Percentiles rank a stretch among this genome's conserved stretches.
These are phyloP conservation scores for Bruguiera parviflora DNA, from an alignment of 345 rosid species.

Conservation along the genomic window DNA sequence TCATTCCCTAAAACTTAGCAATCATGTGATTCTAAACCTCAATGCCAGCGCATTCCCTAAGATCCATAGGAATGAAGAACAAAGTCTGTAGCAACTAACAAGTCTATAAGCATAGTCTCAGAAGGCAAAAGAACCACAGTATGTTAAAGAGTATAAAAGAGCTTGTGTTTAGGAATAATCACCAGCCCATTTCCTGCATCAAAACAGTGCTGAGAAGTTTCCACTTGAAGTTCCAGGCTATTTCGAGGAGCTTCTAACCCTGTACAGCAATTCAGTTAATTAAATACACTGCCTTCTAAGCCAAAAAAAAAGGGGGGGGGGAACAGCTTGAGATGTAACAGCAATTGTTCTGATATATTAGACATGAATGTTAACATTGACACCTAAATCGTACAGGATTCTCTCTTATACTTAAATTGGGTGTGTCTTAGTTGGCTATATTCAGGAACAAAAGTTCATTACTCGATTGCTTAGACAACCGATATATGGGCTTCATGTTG, in stretches of 20 bases:
- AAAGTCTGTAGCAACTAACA: neutral
- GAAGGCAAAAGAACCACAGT: neutral
- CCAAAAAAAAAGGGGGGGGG: neutral
- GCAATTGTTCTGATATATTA: too few relatives aligned
- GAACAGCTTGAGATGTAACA: neutral
- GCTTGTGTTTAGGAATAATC: constrained; percentile 4
- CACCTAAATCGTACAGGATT: neutral
- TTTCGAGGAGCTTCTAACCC: constrained; percentile 81
- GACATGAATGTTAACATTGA: too few relatives aligned
- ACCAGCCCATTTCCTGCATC: constrained; percentile 44
- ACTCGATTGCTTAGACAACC: neutral
- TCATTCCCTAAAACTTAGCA: neutral
- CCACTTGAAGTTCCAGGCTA: constrained; percentile 74
- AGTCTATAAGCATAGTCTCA: neutral
- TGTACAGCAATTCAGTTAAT: constrained; percentile 22
- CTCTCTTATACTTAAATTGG: neutral
- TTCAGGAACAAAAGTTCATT: neutral
- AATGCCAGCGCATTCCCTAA: too few relatives aligned
- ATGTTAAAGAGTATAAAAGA: neutral
- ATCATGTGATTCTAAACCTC: neutral
- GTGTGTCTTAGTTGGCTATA: too few relatives aligned
- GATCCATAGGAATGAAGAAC: neutral
- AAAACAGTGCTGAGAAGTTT: constrained; percentile 38
- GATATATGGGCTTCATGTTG: neutral
- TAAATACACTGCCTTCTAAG: neutral